Base-by-base conservation (phyloP, 768 basidiomycete genomes). In the Mycena filopes region DNA sequence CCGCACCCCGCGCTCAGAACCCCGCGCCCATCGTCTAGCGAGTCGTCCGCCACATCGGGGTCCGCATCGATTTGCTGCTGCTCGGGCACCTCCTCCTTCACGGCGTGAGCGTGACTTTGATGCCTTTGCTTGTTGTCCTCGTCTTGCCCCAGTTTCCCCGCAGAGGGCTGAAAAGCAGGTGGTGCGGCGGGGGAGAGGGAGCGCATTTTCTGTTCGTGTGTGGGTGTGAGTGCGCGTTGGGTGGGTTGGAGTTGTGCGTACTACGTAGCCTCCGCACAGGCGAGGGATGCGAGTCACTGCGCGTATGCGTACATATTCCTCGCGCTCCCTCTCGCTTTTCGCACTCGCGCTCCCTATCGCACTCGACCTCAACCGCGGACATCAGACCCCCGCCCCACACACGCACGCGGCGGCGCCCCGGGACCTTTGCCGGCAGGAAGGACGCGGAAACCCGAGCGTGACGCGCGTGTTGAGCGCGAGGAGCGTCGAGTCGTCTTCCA, bases 1-100 rank as follows among this genome's bases (percentile, higher is more conserved):
- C 87, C 67, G 84, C 92, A 92, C 0, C 86, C 86, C 11, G 86
- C 88, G 74, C 89, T 91, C n/a, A 83, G 78, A 68, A 91, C 76
- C 33, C 33, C 33, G 7, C 33, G 33, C 33, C 33, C 33, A 12
- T 33, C 33, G 33, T 33, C 33, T 12, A 33, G 33, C 33, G 33
- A 12, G 33, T 33, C 33, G 33, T 33, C 33, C 33, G 3, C 41
- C 9, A 33, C 33, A 6, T 33, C 33, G 7, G 12, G 7, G 7
- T 33, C 33, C 33, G 12, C 33, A 6, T 33, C 33, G 26, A 77
- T 78, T 41, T 60, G 31, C 29, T 58, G 10, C 36, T 36, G 3
- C 40, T 25, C n/a, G n/a, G n/a, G n/a, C n/a, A n/a, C n/a, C n/a
- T n/a, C 23, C 18, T 28, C 21, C 41, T 18, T 55, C 40, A 15